Conservation (phyloP, 164 flowering plant species). For the Magnolia sinica region DNA sequence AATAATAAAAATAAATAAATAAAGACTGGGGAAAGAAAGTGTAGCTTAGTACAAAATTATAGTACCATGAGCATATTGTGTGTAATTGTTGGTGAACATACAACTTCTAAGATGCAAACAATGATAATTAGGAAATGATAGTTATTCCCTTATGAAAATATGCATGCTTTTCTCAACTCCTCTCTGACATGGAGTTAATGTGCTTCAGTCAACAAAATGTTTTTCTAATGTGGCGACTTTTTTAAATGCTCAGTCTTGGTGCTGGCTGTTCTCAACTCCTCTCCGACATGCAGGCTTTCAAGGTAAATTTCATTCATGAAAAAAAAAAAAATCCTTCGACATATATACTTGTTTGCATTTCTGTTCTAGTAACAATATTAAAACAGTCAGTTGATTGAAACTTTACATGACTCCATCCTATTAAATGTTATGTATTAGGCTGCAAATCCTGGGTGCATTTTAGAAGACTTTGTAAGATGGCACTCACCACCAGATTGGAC, state of each 20-base stretch:
- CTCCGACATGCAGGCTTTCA: conserved; percentile 99
- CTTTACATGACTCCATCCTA: background rate
- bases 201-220: background rate
- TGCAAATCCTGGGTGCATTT: conserved; percentile 97
- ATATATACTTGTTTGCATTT: background rate
- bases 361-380: background rate
- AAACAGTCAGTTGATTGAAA: background rate
- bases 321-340: background rate
- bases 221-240: conserved; percentile 7
- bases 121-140: background rate
- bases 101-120: background rate
- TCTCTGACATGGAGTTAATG: background rate
- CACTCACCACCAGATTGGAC: conserved; percentile 99
- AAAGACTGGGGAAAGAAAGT: too few species aligned
- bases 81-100: too few species aligned
- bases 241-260: conserved; percentile 65
- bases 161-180: background rate
- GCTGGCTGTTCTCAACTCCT: conserved; percentile 99
- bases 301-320: conserved; percentile 44
- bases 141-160: background rate
- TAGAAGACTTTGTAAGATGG: conserved; percentile 99
- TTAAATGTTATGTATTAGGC: conserved; percentile 47
- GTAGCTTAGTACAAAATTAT: too few species aligned
- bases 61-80: background rate
- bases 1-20: too few species aligned